Evolutionary conservation across 2,329 filamentous ascomycete species (phyloP).

Genomic region (Fusarium tjaetaba): DNA sequence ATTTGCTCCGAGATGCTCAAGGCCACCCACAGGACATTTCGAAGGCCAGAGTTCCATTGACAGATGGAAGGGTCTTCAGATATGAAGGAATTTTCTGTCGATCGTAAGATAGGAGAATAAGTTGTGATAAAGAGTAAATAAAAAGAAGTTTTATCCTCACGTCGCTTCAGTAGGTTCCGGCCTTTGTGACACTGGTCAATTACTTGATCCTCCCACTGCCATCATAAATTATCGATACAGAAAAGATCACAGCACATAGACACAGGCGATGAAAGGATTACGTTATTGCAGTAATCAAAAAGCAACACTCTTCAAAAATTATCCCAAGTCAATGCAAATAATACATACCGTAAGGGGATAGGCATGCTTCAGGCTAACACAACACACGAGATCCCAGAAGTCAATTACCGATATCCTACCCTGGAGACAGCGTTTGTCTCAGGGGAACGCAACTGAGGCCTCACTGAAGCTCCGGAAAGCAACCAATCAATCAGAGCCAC

Average conservation of each 20-base stretch:
- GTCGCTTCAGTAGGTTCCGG: accelerated
- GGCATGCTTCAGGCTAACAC: not conserved
- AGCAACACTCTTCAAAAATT: accelerated
- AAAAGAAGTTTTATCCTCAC: not conserved
- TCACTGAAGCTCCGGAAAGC: accelerated
- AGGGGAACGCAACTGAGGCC: not conserved
- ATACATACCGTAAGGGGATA: too few relatives aligned
- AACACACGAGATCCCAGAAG: accelerated
- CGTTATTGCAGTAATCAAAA: accelerated
- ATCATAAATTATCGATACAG: accelerated
- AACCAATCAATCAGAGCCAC: slow-evolving; percentile 37
- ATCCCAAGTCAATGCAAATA: accelerated
- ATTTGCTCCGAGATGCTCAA: not conserved
- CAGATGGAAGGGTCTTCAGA: not conserved
- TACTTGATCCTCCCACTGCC: accelerated
- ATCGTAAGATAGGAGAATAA: accelerated
- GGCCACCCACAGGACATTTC: not conserved
- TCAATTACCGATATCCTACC: not conserved
- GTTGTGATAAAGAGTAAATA: accelerated
- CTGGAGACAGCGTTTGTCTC: not conserved
- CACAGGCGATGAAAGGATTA: too few relatives aligned
- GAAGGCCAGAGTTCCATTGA: not conserved
- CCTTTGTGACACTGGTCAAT: accelerated
- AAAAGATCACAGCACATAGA: accelerated
- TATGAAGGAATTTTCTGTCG: too few relatives aligned